Conservation (phyloP, 2,329 filamentous ascomycete genomes). For the Phaeosphaeriaceae sp. region DNA sequence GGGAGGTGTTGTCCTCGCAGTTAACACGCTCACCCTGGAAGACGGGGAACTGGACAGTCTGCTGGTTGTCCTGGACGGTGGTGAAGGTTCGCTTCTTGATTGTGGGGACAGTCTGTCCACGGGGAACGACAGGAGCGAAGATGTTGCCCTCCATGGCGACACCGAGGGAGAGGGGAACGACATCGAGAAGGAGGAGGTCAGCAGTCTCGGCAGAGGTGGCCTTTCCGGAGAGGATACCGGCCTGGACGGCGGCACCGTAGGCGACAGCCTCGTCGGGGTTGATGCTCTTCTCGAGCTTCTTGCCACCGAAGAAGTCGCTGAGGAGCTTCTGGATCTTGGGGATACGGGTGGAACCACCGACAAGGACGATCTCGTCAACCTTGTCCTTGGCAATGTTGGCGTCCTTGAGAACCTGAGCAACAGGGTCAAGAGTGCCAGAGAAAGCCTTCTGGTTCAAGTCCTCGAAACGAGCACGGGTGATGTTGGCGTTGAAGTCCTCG, state of each 20-base stretch:
- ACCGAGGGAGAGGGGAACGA: conserved; percentile 94
- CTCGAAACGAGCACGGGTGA: conserved; percentile 99
- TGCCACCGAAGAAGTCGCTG: conserved; percentile 98
- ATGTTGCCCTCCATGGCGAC: conserved; percentile 99
- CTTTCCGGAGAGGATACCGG: conserved; percentile 98
- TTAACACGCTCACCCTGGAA: conserved; percentile 97
- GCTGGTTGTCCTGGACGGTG: conserved; percentile 69
- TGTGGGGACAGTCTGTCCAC: conserved; percentile 64
- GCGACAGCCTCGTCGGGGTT: conserved; percentile 99
- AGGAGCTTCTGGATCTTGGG: conserved; percentile 99
- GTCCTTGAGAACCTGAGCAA: conserved; percentile 96
- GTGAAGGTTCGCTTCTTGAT: conserved; percentile 71
- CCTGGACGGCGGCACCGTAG: conserved; percentile 98
- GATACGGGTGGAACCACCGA: conserved; percentile 99
- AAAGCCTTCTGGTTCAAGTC: conserved; percentile 97
- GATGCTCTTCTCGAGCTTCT: conserved; percentile 99
- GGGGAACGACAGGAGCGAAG: conserved; percentile 88
- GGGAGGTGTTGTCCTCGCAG: conserved; percentile 97
- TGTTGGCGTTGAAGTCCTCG: conserved; percentile 95
- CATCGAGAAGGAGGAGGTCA: conserved; percentile 94
- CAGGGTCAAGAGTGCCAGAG: conserved; percentile 89
- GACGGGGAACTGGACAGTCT: conserved; percentile 88
- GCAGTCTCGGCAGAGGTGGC: conserved; percentile 93
- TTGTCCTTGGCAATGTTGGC: conserved; percentile 84
- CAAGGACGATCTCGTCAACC: conserved; percentile 98